Evolutionary conservation across 2,329 filamentous ascomycete species (phyloP), one percentile per base, ranked within the genome.

Genomic region (Verticillium nonalfalfae): DNA sequence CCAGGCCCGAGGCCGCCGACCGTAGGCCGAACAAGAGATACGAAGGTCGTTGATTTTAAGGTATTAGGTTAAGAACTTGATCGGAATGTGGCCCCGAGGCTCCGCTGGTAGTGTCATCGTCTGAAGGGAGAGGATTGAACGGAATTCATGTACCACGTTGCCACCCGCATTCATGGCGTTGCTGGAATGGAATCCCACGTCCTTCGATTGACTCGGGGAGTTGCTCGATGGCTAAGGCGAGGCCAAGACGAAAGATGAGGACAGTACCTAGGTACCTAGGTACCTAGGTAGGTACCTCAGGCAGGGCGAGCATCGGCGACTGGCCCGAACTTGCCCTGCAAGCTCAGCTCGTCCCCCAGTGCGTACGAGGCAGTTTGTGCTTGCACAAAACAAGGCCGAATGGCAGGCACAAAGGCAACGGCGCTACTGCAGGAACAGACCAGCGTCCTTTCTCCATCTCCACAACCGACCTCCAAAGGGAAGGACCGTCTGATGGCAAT

Each of bases 401-500:
- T 26, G 26, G 26, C 26, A 11, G 45, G 3, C 45, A 50, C 45
- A 26, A 50, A 7, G 18, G 31, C 14, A 56, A 57, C 59, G 36
- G 59, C 64, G 64, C 64, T 65, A 64, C 64, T 65, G 64, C 64
- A 65, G 64, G 64, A 62, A 65, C 64, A 56, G 57, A 61, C 45
- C 21, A 3, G 7, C n/a, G 45, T 21, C 45, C n/a, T 26, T 50
- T 15, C 14, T 21, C 39, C 39, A 15, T n/a, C 26, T 26, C 26
- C 26, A 26, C 26, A 26, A 26, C 26, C 4, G 26, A 26, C 26
- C 39, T 15, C n/a, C 5, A 18, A 21, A 21, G 45, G 45, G n/a
- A 50, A 50, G 45, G 45, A 50, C 45, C n/a, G 21, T 9, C 15
- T 21, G 6, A 18, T 4, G 45, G n/a, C n/a, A 10, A 21, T 64